A percentile compares a stretch with the other conserved stretches of the same genome.
Conservation (phyloP, 2,329 filamentous ascomycete species). For the Cladorrhinum sp. region DNA sequence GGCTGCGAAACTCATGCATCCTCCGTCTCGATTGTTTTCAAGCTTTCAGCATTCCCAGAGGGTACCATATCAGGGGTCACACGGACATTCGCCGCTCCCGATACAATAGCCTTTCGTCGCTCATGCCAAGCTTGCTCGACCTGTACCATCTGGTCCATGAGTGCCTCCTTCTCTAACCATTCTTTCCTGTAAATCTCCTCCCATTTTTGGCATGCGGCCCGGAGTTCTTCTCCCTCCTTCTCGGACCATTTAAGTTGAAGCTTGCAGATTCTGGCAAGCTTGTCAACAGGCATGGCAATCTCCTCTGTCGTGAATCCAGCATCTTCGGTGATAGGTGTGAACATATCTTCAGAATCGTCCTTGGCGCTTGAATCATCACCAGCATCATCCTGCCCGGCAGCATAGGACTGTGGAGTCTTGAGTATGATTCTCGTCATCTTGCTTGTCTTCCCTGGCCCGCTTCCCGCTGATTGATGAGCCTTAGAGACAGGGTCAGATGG, state of each 20-base stretch:
- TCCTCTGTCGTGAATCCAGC: conserved; percentile 65
- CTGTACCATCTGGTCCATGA: conserved; percentile 69
- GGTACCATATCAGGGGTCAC: conserved; percentile 26
- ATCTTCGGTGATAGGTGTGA: conserved; percentile 53
- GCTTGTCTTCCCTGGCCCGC: conserved; percentile 38
- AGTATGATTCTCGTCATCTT: conserved; percentile 62
- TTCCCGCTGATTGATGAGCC: conserved; percentile 52
- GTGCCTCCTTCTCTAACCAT: conserved; percentile 76
- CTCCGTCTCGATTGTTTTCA: conserved; percentile 1
- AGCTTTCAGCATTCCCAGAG: background rate
- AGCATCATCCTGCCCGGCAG: conserved; percentile 53
- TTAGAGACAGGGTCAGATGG: conserved; percentile 73
- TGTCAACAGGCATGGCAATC: conserved; percentile 55
- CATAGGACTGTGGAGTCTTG: conserved; percentile 58
- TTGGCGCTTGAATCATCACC: conserved; percentile 46
- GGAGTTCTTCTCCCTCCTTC: conserved; percentile 62
- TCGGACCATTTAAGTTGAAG: conserved; percentile 72
- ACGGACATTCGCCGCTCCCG: conserved; percentile 45
- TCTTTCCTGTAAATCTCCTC: conserved; percentile 67
- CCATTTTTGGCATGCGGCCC: conserved; percentile 61
- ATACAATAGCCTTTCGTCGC: conserved; percentile 54
- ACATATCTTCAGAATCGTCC: conserved; percentile 58
- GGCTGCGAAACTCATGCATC: background rate
- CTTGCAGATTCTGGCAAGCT: conserved; percentile 66
- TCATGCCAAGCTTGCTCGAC: conserved; percentile 65